Evolutionary conservation across 1,139 yeast genomes (phyloP), one percentile per base, ranked within the genome.

Genomic region (Oligophagozyma castellii): DNA sequence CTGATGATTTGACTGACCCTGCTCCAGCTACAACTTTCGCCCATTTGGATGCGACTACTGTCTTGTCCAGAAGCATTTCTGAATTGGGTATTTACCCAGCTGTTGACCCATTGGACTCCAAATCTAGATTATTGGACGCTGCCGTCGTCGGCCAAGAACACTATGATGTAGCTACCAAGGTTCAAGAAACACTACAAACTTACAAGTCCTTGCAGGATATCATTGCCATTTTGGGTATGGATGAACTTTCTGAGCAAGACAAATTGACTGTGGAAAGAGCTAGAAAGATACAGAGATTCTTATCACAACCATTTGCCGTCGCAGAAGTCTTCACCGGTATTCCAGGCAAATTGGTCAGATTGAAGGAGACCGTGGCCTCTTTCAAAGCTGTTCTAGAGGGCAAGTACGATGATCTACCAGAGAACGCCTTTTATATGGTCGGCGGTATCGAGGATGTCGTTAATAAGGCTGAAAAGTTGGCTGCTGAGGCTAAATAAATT

Each of bases 41-140:
- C 58, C 98, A 89, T 66, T 84, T 89, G 77, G 98, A 89, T 65
- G 98, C 98, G 59, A 89, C 96, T 63, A 89, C 98, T 58, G 98
- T 89, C 66, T 80, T 89, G 74, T 84, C 96, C 56, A 86, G 98
- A 76, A 86, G 95, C 73, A 89, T 89, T 63, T 86, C 98, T 44
- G 98, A 89, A 73, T 75, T 89, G 67, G 98, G 98, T 84, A 89
- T 89, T 64, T 89, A 89, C 84, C 98, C 98, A 61, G 98, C 98
- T 60, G 98, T 89, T 73, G 98, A 89, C 70, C 98, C 98, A 60
- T 81, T 89, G 66, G 98, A 89, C 69, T 89, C 98, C 59, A 89
- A 80, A 69, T 89, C 98, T 43, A 86, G 98, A 78, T 80, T 89
- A 65, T 77, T 89, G 63, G 98, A 89, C 63, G 94, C 76, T 56